A percentile compares a stretch with the other conserved stretches of the same genome.
phyloP scores from a whole-genome alignment of 1,284 basidiomycete genomes.

The Agaricales sp. region DNA sequence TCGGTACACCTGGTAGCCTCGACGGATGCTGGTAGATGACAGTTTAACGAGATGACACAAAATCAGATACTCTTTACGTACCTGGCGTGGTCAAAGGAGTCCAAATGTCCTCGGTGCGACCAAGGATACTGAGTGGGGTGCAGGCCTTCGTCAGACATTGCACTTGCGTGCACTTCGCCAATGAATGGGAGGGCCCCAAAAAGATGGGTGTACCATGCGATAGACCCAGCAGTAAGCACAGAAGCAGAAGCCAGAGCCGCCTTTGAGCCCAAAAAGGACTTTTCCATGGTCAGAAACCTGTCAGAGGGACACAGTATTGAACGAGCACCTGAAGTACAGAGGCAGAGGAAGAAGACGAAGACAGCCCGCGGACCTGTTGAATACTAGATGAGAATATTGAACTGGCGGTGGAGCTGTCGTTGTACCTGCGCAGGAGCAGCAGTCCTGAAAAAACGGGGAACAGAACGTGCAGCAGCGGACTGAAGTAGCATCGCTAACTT shows the following conservation, averaged over 20 bases:
- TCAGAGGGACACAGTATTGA: constrained; percentile 6
- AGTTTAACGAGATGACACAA: constrained; percentile 8
- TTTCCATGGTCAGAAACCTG: constrained; percentile 35
- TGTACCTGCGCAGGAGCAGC: not conserved
- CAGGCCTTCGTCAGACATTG: constrained; percentile 88
- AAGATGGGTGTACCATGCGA: constrained; percentile 94
- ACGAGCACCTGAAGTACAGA: constrained; percentile 42
- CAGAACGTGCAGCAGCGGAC: not conserved
- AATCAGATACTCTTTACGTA: constrained; percentile 22
- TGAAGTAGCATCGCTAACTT: not conserved
- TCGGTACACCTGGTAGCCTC: constrained; percentile 98
- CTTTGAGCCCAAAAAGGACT: constrained; percentile 39
- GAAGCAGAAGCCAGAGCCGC: constrained; percentile 73
- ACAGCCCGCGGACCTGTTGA: constrained; percentile 58
- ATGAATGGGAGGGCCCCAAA: constrained; percentile 86
- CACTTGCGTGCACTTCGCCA: constrained; percentile 83
- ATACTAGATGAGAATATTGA: constrained; percentile 12
- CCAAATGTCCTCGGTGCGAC: constrained; percentile 81
- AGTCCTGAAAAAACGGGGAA: not conserved
- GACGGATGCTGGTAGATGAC: constrained; percentile 68
- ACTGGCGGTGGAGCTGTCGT: no score
- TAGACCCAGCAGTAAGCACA: constrained; percentile 74
- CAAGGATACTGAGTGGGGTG: constrained; percentile 88
- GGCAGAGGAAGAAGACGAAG: constrained; percentile 43
- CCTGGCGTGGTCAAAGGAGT: constrained; percentile 95